Percentiles rank a stretch among this genome's conserved stretches.
Evolutionary conservation across 257 asterid genomes (phyloP).

Genomic region (Coffea canephora): DNA sequence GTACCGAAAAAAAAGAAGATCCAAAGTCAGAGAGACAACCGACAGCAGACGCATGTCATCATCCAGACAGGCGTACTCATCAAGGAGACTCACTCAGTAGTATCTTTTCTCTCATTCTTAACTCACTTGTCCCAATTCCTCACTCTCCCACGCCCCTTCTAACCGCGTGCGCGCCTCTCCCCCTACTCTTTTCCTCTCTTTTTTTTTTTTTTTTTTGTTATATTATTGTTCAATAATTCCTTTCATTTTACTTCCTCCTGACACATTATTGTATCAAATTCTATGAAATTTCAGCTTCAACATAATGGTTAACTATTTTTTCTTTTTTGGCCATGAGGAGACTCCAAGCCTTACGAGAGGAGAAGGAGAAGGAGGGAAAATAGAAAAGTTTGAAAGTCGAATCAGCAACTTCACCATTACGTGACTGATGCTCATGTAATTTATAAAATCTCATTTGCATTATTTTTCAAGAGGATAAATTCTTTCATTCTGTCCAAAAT

Average conservation of each 20-base stretch:
- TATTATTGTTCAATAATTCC: too few relatives aligned
- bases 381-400: too few relatives aligned
- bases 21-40: background rate
- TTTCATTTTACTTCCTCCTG: background rate
- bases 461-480: background rate
- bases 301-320: background rate
- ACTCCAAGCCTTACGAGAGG: too few relatives aligned
- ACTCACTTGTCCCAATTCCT: background rate
- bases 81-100: background rate
- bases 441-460: too few relatives aligned
- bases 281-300: background rate
- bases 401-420: too few relatives aligned
- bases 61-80: constrained; percentile 17
- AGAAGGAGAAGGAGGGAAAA: too few relatives aligned
- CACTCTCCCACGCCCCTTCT: background rate
- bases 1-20: too few relatives aligned
- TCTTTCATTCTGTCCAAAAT: background rate
- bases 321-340: too few relatives aligned
- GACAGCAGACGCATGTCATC: constrained; percentile 9
- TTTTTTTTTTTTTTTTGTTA: background rate
- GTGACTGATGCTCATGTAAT: too few relatives aligned
- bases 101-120: background rate
- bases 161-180: background rate
- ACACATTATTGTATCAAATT: too few relatives aligned
- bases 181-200: background rate